A percentile compares a stretch with the other conserved stretches of the same genome.
These are phyloP conservation scores for Coriolopsis trogii DNA, from an alignment of 1,284 basidiomycete species.

Conservation along the genomic window DNA sequence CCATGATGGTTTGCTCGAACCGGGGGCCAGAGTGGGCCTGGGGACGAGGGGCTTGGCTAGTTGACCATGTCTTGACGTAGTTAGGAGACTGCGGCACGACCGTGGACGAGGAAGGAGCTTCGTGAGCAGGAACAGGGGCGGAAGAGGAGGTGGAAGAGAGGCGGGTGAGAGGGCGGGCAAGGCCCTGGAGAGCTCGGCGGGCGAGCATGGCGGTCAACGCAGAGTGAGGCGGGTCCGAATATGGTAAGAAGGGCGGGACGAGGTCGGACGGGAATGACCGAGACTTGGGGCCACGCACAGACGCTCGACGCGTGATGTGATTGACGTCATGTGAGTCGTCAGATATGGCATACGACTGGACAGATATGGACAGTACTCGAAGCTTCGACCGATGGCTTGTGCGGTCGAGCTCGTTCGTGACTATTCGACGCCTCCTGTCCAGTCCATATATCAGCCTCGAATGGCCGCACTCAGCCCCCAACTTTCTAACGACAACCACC, in stretches of 20 bases:
- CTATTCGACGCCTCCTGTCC: conserved; percentile 27
- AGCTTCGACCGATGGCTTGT: conserved; percentile 15
- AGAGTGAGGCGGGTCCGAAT: conserved; percentile 16
- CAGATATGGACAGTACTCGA: conserved; percentile 16
- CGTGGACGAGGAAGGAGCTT: conserved; percentile 36
- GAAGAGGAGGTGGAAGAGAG: conserved; percentile 35
- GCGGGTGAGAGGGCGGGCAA: conserved; percentile 34
- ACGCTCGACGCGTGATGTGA: no score
- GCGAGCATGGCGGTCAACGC: conserved; percentile 38
- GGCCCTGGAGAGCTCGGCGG: conserved; percentile 38
- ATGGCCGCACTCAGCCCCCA: conserved; percentile 26
- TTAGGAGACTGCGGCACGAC: conserved; percentile 77
- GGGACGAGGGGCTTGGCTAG: conserved; percentile 69
- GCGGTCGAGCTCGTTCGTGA: conserved; percentile 19
- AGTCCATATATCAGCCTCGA: conserved; percentile 28
- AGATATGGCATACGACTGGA: background rate
- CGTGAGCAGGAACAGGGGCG: conserved; percentile 26
- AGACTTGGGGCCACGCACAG: no score
- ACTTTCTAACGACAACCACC: conserved; percentile 20
- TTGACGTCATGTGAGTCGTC: conserved; percentile 22
- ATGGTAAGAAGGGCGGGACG: conserved; percentile 19
- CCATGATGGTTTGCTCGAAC: conserved; percentile 90
- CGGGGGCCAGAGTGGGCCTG: conserved; percentile 63
- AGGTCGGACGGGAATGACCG: conserved; percentile 18
- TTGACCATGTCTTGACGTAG: conserved; percentile 76